Percentiles rank a stretch among this genome's conserved stretches.
Evolutionary conservation across 768 basidiomycete genomes (phyloP).

Genomic region (Tulasnella sp.): DNA sequence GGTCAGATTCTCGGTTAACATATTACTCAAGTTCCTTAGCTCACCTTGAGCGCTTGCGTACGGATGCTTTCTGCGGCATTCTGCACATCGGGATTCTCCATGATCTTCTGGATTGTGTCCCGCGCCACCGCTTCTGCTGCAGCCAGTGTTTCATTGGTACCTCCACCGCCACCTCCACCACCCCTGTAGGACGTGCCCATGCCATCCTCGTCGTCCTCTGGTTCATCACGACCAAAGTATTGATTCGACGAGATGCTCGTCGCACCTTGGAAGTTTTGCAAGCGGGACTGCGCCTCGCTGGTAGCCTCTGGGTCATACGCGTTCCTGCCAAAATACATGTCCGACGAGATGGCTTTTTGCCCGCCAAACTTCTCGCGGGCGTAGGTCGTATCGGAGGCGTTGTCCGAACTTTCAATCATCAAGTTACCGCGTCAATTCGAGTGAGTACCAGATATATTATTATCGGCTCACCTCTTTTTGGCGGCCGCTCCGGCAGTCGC

Average conservation of each 20-base stretch:
- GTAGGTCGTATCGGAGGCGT: slow-evolving; percentile 54
- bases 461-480: slow-evolving; percentile 18
- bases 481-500: slow-evolving; percentile 40
- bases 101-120: slow-evolving; percentile 61
- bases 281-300: slow-evolving; percentile 68
- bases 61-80: slow-evolving; percentile 71
- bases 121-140: slow-evolving; percentile 54
- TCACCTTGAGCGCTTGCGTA: slow-evolving; percentile 70
- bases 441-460: too few relatives aligned
- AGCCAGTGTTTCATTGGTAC: slow-evolving; percentile 44
- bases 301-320: slow-evolving; percentile 65
- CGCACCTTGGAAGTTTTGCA: slow-evolving; percentile 82
- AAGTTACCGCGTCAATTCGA: too few relatives aligned
- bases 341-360: slow-evolving; percentile 95
- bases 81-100: slow-evolving; percentile 83
- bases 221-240: slow-evolving; percentile 88
- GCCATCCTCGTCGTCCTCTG: slow-evolving; percentile 40
- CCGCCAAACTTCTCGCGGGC: slow-evolving; percentile 85
- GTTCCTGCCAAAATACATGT: slow-evolving; percentile 92
- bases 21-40: slow-evolving; percentile 19
- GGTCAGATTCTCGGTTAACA: background rate
- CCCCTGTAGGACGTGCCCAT: slow-evolving; percentile 23
- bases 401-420: background rate
- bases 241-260: slow-evolving; percentile 89
- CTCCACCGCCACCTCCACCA: slow-evolving; percentile 31